Evolutionary conservation across 1,284 basidiomycete genomes (phyloP).

Genomic region (Sparassis latifolia): DNA sequence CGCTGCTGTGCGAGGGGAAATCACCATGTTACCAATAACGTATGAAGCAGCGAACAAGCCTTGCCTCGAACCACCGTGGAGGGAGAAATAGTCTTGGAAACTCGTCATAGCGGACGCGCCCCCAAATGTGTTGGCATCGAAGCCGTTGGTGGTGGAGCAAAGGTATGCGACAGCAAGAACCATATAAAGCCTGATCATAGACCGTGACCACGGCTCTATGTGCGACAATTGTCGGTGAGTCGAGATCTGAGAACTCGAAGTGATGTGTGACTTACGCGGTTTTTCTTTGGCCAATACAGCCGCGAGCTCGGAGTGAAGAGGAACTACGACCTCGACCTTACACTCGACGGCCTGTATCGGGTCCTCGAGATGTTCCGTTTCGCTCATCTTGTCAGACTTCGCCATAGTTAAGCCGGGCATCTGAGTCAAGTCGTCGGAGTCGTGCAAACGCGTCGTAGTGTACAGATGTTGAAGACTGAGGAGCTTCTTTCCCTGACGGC

Average conservation of each 20-base stretch:
- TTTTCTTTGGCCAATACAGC: conserved; percentile 8
- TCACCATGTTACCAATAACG: conserved; percentile 17
- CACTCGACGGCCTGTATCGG: conserved; percentile 1
- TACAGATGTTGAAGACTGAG: no score
- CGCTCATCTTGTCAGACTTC: conserved; percentile 1
- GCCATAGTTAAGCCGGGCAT: background rate
- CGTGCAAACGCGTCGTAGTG: background rate
- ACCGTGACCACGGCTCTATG: conserved; percentile 9
- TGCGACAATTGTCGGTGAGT: background rate
- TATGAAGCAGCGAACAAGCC: conserved; percentile 17
- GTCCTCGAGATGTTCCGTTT: conserved; percentile 2
- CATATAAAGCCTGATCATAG: conserved; percentile 11
- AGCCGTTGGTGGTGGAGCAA: conserved; percentile 18
- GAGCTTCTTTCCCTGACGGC: no score
- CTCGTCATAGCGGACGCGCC: conserved; percentile 17
- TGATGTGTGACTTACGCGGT: conserved; percentile 1
- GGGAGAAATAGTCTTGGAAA: conserved; percentile 14
- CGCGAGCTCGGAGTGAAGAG: conserved; percentile 3
- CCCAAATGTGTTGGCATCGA: conserved; percentile 19
- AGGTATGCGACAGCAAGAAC: conserved; percentile 17
- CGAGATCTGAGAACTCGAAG: background rate
- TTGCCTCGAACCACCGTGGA: conserved; percentile 14
- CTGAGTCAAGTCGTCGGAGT: background rate
- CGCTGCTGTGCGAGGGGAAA: background rate
- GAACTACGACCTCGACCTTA: background rate